Evolutionary conservation across 345 rosid genomes (phyloP).

Genomic region (Citrus medica): DNA sequence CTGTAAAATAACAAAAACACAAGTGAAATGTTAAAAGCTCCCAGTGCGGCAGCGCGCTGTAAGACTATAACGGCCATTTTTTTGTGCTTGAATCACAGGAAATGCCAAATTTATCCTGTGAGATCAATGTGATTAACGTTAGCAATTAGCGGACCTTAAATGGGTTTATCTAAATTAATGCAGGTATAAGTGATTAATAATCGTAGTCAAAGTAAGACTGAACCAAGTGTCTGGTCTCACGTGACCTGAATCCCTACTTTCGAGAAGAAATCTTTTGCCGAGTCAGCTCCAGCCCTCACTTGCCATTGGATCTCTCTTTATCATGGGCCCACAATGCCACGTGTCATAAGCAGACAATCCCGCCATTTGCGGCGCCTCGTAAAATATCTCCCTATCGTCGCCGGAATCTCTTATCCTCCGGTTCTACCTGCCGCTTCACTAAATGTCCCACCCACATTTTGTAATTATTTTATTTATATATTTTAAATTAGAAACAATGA

Average conservation of each 20-base stretch:
- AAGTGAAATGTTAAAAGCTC: slow-evolving; percentile 11
- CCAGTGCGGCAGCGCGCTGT: neutral
- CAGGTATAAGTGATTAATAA: neutral
- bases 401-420: slow-evolving; percentile 4
- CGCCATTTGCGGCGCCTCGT: slow-evolving; percentile 39
- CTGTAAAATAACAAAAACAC: slow-evolving; percentile 15
- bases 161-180: neutral
- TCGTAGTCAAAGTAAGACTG: slow-evolving; percentile 38
- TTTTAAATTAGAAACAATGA: no score
- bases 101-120: slow-evolving; percentile 21
- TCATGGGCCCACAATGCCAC: slow-evolving; percentile 12
- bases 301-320: slow-evolving; percentile 11
- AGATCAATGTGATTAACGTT: neutral
- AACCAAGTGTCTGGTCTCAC: slow-evolving; percentile 32
- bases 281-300: slow-evolving; percentile 27
- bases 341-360: slow-evolving; percentile 14
- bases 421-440: neutral
- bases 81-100: neutral
- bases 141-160: slow-evolving; percentile 14
- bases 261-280: slow-evolving; percentile 26
- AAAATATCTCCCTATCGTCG: neutral
- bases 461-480: no score
- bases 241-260: slow-evolving; percentile 41
- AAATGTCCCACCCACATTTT: neutral
- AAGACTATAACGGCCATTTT: slow-evolving; percentile 16